Base-by-base conservation (phyloP, 2,329 filamentous ascomycete species). In the Trichoderma pleuroti region DNA sequence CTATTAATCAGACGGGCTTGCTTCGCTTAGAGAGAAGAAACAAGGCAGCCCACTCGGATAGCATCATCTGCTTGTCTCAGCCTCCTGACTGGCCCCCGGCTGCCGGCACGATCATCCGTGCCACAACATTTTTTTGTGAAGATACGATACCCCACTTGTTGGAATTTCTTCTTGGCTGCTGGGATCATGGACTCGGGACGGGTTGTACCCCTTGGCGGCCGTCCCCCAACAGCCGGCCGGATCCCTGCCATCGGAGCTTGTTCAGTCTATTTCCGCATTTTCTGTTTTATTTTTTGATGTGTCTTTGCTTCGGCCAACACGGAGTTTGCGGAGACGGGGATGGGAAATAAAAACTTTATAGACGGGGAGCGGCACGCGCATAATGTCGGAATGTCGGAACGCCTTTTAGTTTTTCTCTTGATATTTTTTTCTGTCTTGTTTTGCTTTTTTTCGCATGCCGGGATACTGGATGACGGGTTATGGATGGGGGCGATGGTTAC, bases 111-210 rank as follows among this genome's bases (percentile, higher is more conserved):
- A 30, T 21, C 36, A 30, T 67, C 64, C 52, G 64, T 59, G 64
- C n/a, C 34, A 57, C 49, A 59, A n/a, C 52, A 46, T 16, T 59
- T 52, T 52, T 60, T 59, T 59, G 36, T 59, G 65, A 68, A 60
- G 54, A 68, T 49, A 68, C 65, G 54, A 68, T 49, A 68, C 65
- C 65, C 65, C 65, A 68, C 65, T 68, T 68, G 18, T 16, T 68
- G n/a, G 63, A 66, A 28, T 60, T 60, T 59, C 32, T 42, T 24
- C 64, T 60, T 60, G 65, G 65, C 54, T 68, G 18, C 59, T 28
- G 52, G 68, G 68, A 57, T 70, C 34, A 56, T 49, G 46, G 68
- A 32, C 68, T 57, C 32, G 59, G 49, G 26, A 24, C 52, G 57
- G 59, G 46, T 7, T 60, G 16, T 39, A 60, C 36, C 65, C 64